These are phyloP conservation scores for Dioscorea dumetorum DNA, from an alignment of 106 monocot genomes.

Conservation along the genomic window DNA sequence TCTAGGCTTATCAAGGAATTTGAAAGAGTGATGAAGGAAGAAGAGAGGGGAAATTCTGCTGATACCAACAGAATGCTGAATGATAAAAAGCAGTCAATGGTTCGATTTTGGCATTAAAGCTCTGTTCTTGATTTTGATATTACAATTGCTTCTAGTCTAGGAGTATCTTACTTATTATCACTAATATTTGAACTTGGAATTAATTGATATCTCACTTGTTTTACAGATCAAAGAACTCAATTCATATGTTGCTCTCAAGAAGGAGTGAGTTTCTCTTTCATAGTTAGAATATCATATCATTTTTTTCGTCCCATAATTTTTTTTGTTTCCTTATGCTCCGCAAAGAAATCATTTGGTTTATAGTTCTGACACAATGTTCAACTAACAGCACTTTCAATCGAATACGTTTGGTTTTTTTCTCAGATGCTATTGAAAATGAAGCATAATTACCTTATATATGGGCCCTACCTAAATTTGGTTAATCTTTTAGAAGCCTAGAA, in stretches of 20 bases:
- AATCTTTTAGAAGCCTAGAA: too few relatives aligned
- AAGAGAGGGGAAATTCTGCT: slow-evolving; percentile 9
- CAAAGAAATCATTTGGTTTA: background rate
- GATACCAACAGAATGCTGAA: slow-evolving; percentile 8
- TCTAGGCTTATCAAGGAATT: slow-evolving; percentile 20
- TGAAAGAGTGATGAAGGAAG: slow-evolving; percentile 11
- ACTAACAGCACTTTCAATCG: too few relatives aligned
- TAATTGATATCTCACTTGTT: background rate
- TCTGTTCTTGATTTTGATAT: background rate
- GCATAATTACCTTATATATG: too few relatives aligned
- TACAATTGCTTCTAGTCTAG: background rate
- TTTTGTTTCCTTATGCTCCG: background rate
- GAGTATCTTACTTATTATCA: background rate
- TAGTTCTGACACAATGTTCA: too few relatives aligned
- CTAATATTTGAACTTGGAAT: background rate
- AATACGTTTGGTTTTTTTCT: too few relatives aligned
- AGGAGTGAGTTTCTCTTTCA: slow-evolving; percentile 6
- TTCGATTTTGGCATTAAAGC: background rate
- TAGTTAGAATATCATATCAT: background rate
- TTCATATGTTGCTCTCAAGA: slow-evolving; percentile 18
- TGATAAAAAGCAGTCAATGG: slow-evolving; percentile 13
- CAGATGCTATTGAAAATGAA: too few relatives aligned
- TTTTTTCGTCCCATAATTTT: background rate
- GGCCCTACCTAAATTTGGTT: too few relatives aligned
- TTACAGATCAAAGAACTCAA: slow-evolving; percentile 20